Conservation (phyloP, 164 flowering plant genomes). For the Liriodendron chinense region DNA sequence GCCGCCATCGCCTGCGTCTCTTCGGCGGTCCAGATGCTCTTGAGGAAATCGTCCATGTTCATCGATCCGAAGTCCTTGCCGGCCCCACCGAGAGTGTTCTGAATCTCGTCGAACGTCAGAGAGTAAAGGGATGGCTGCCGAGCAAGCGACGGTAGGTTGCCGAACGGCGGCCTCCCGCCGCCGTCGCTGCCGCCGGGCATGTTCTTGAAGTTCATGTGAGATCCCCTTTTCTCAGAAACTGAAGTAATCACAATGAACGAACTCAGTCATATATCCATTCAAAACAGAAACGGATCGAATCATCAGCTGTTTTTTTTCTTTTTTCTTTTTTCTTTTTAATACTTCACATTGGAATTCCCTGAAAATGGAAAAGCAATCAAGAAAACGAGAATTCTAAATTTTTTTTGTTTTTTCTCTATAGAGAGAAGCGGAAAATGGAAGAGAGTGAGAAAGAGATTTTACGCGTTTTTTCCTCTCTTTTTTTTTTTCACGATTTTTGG, state of each 20-base stretch:
- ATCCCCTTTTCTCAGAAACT: conserved; percentile 37
- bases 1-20: conserved; percentile 33
- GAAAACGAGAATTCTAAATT: neutral
- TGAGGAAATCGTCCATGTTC: conserved; percentile 72
- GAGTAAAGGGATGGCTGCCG: conserved; percentile 72
- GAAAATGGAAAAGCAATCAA: neutral
- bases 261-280: neutral
- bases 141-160: conserved; percentile 35
- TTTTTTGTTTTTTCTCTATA: neutral
- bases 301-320: too few species aligned
- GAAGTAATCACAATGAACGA: neutral
- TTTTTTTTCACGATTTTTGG: neutral
- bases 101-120: conserved; percentile 81
- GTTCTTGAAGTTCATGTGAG: conserved; percentile 60
- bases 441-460: neutral
- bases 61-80: conserved; percentile 60
- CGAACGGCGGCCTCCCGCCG: conserved; percentile 19
- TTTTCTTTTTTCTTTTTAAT: neutral
- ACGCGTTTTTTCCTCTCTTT: neutral
- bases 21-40: conserved; percentile 50
- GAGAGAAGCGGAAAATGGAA: neutral
- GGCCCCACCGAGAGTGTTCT: conserved; percentile 59
- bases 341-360: neutral
- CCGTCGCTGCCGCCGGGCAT: conserved; percentile 25
- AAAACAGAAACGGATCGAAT: neutral